Conservation (phyloP, 2,329 filamentous ascomycete genomes). For the Aspergillus versicolor region DNA sequence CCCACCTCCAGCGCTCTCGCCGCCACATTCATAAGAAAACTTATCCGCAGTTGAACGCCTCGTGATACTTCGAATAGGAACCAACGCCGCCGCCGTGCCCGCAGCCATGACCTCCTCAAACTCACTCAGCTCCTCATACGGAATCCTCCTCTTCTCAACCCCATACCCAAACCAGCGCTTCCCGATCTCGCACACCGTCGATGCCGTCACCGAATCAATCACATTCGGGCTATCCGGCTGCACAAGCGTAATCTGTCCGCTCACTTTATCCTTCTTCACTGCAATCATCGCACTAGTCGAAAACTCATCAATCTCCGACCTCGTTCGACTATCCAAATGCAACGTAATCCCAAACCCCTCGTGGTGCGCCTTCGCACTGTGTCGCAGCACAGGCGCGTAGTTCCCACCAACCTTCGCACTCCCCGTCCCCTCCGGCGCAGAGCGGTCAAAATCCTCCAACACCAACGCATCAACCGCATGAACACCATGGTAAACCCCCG, state of each 20-base stretch:
- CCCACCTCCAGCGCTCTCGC: constrained; percentile 51
- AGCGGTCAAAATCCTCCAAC: constrained; percentile 88
- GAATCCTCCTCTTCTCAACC: constrained; percentile 69
- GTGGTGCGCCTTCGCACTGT: constrained; percentile 75
- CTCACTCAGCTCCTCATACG: constrained; percentile 59
- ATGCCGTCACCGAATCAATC: constrained; percentile 82
- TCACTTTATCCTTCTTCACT: constrained; percentile 58
- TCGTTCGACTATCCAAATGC: constrained; percentile 81
- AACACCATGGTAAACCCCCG: constrained; percentile 89
- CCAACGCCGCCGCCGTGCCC: constrained; percentile 85
- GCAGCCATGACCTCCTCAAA: constrained; percentile 86
- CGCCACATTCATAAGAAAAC: constrained; percentile 52
- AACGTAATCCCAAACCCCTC: constrained; percentile 92
- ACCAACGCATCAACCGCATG: constrained; percentile 85
- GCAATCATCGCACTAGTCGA: constrained; percentile 93
- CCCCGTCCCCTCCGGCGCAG: constrained; percentile 87
- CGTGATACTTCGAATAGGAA: constrained; percentile 89
- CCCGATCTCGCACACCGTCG: constrained; percentile 74
- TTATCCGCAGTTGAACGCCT: constrained; percentile 59
- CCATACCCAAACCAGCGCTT: constrained; percentile 73
- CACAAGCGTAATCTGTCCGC: constrained; percentile 65
- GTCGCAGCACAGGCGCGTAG: constrained; percentile 86
- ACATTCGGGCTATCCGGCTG: constrained; percentile 86
- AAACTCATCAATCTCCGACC: constrained; percentile 91
- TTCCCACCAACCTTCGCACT: constrained; percentile 95